Conservation (phyloP, 805 yeast species). For the Torulaspora quercuum region DNA sequence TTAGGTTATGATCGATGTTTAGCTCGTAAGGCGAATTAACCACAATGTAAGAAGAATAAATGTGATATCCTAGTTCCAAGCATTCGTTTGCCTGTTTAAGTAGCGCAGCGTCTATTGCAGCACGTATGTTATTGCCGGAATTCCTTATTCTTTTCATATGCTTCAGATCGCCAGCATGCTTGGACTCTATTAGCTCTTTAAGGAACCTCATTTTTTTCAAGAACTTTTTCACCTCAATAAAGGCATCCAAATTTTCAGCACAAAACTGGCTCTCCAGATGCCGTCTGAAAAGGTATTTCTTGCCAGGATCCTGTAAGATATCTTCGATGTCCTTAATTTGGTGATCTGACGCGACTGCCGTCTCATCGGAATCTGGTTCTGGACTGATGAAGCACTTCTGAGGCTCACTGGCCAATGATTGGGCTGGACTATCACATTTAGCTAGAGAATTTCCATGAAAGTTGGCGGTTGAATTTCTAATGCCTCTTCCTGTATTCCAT, state of each 20-base stretch:
- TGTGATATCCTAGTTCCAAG: constrained; percentile 56
- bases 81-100: constrained; percentile 51
- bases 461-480: constrained; percentile 5
- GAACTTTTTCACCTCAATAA: constrained; percentile 53
- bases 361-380: constrained; percentile 1
- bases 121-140: constrained; percentile 23
- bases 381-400: too few species aligned
- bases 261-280: constrained; percentile 65
- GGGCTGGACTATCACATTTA: neutral
- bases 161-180: constrained; percentile 19
- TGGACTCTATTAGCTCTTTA: constrained; percentile 39
- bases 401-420: too few species aligned
- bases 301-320: constrained; percentile 69
- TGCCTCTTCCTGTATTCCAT: constrained; percentile 23
- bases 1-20: constrained; percentile 58
- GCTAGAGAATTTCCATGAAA: neutral
- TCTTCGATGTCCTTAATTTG: constrained; percentile 32
- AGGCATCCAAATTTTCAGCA: constrained; percentile 73
- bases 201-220: constrained; percentile 45
- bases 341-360: constrained; percentile 2
- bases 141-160: constrained; percentile 16
- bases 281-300: constrained; percentile 60
- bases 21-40: constrained; percentile 65
- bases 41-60: constrained; percentile 63
- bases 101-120: constrained; percentile 40